A percentile compares a stretch with the other conserved stretches of the same genome.
Conservation (phyloP, 2,329 filamentous ascomycete species). For the Truncatella angustata region DNA sequence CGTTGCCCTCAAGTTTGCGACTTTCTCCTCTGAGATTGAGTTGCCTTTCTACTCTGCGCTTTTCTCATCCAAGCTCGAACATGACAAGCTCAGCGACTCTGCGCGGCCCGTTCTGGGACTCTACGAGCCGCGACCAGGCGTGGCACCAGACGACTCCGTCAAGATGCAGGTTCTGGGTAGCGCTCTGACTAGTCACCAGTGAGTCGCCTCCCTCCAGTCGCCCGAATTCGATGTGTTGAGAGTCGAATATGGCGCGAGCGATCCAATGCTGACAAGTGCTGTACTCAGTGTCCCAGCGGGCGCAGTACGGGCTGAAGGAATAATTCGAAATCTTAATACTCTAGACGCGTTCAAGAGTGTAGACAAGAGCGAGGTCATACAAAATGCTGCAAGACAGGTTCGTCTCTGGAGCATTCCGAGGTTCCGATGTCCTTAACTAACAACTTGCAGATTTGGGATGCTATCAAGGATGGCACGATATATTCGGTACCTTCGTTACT, state of each 20-base stretch:
- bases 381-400: conserved; percentile 76
- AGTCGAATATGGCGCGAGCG: background rate
- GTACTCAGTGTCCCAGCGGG: background rate
- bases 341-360: conserved; percentile 86
- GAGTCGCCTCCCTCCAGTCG: conserved; percentile 35
- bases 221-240: background rate
- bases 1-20: conserved; percentile 64
- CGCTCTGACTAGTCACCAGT: conserved; percentile 82
- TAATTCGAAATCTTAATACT: conserved; percentile 95
- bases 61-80: conserved; percentile 88
- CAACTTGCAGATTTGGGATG: conserved; percentile 81
- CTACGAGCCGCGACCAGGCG: conserved; percentile 77
- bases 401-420: conserved; percentile 20
- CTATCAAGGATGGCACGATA: conserved; percentile 93
- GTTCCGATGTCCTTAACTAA: background rate
- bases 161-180: conserved; percentile 89
- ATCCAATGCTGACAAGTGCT: background rate
- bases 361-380: conserved; percentile 76
- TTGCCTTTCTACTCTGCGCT: conserved; percentile 91
- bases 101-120: conserved; percentile 81
- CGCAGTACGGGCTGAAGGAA: conserved; percentile 79
- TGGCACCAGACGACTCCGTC: conserved; percentile 72
- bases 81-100: conserved; percentile 95
- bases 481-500: conserved; percentile 92
- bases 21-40: conserved; percentile 92